phyloP scores from a whole-genome alignment of 192 early-diverging fungal species.

The Chytriomyces sp. region DNA sequence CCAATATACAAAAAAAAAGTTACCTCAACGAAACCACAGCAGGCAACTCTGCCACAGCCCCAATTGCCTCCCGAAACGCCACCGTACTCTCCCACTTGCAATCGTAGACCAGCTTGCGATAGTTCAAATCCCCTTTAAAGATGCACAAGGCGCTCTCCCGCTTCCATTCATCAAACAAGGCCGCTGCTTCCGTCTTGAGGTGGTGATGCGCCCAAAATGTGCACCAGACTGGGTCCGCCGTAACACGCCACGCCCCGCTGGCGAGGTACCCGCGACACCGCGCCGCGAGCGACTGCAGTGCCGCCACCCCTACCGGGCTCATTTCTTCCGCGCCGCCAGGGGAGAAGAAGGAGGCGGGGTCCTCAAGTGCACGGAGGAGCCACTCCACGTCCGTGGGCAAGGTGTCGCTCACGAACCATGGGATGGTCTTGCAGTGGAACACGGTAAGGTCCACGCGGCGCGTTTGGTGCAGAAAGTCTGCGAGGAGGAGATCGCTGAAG shows the following conservation, averaged over 20 bases:
- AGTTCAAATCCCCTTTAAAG: slow-evolving; percentile 98
- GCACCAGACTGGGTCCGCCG: slow-evolving; percentile 84
- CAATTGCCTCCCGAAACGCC: slow-evolving; percentile 82
- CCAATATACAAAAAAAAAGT: background rate
- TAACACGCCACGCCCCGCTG: slow-evolving; percentile 65
- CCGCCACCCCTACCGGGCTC: slow-evolving; percentile 45
- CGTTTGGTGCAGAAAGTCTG: slow-evolving; percentile 76
- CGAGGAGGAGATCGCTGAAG: slow-evolving; percentile 83
- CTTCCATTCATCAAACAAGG: slow-evolving; percentile 63
- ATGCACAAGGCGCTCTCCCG: slow-evolving; percentile 67
- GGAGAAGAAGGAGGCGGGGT: slow-evolving; percentile 17
- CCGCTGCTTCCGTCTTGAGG: slow-evolving; percentile 65
- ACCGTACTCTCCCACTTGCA: slow-evolving; percentile 82
- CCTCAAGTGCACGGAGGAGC: slow-evolving; percentile 50
- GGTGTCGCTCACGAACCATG: slow-evolving; percentile 96
- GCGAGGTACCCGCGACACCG: slow-evolving; percentile 72
- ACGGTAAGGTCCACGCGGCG: slow-evolving; percentile 67
- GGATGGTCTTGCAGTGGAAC: slow-evolving; percentile 85
- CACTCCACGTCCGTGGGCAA: slow-evolving; percentile 79
- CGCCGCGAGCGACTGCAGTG: slow-evolving; percentile 32
- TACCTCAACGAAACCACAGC: slow-evolving; percentile 15
- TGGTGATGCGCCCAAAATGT: slow-evolving; percentile 80
- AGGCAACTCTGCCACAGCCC: slow-evolving; percentile 54
- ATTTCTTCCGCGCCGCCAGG: slow-evolving; percentile 10
- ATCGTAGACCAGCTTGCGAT: slow-evolving; percentile 92